These are phyloP conservation scores for Microstegium vimineum DNA, from an alignment of 176 grass and related monocot species.

Conservation along the genomic window DNA sequence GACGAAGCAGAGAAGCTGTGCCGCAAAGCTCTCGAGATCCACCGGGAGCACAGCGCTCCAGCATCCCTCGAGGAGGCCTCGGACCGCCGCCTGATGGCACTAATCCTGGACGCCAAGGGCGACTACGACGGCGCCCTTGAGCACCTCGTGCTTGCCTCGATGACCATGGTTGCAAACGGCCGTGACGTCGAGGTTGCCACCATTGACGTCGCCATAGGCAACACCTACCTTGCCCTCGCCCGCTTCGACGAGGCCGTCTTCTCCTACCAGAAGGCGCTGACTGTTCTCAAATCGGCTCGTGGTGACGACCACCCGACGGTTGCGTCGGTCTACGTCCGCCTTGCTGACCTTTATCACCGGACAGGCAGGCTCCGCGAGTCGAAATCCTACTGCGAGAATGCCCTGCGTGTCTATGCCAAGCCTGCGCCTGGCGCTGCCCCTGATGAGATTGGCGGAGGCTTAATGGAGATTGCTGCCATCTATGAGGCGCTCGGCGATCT, in stretches of 20 bases:
- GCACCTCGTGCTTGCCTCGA: conserved; percentile 95
- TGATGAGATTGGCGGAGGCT: conserved; percentile 80
- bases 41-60: conserved; percentile 74
- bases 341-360: conserved; percentile 83
- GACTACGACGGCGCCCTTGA: conserved; percentile 83
- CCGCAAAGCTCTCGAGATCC: no score
- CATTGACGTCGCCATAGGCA: conserved; percentile 74
- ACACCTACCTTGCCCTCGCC: conserved; percentile 72
- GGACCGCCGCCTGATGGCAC: conserved; percentile 78
- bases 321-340: conserved; percentile 78
- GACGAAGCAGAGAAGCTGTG: conserved; percentile 90
- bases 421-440: conserved; percentile 61
- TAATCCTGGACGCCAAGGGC: conserved; percentile 82
- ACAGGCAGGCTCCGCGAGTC: no score
- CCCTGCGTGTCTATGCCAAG: no score
- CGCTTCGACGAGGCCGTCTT: conserved; percentile 95
- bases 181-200: no score
- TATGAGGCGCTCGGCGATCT: conserved; percentile 78
- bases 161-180: no score
- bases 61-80: conserved; percentile 87
- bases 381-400: no score
- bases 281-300: conserved; percentile 71
- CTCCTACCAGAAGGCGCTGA: conserved; percentile 94
- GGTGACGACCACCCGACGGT: conserved; percentile 73
- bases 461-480: no score